phyloP scores from a whole-genome alignment of 2,329 filamentous ascomycete species.

The Neonectria neomacrospora region DNA sequence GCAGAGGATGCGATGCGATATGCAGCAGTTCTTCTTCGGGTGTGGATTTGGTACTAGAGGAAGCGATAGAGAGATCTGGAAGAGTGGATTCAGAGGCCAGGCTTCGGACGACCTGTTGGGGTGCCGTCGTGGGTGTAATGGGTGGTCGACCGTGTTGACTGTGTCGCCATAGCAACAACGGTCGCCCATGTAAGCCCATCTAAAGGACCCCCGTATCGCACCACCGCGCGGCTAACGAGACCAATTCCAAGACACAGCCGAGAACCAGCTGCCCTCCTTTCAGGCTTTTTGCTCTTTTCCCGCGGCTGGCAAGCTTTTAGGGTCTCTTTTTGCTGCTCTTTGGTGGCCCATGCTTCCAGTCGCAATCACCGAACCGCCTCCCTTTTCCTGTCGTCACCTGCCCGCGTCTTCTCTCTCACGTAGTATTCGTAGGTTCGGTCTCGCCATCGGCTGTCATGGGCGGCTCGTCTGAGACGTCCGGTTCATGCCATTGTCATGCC shows the following conservation, averaged over 20 bases:
- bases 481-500: slow-evolving; percentile 12
- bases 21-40: slow-evolving; percentile 27
- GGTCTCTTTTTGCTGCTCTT: neutral
- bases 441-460: slow-evolving; percentile 9
- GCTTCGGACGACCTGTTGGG: slow-evolving; percentile 32
- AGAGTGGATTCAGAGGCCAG: slow-evolving; percentile 38
- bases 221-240: slow-evolving; percentile 30
- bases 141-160: slow-evolving; percentile 45
- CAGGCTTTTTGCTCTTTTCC: neutral
- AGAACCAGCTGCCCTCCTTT: slow-evolving; percentile 11
- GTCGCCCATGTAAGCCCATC: neutral
- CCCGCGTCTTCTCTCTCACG: neutral
- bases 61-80: slow-evolving; percentile 37
- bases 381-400: neutral
- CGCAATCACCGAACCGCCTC: slow-evolving; percentile 19
- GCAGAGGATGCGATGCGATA: slow-evolving; percentile 25
- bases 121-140: slow-evolving; percentile 40
- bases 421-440: slow-evolving; percentile 3
- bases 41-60: slow-evolving; percentile 37
- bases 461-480: slow-evolving; percentile 7
- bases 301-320: slow-evolving; percentile 16
- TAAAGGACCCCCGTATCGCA: slow-evolving; percentile 23
- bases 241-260: slow-evolving; percentile 38
- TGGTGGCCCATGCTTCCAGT: slow-evolving; percentile 15
- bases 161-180: slow-evolving; percentile 49